phyloP scores from a whole-genome alignment of 2,329 filamentous ascomycete species.

The Zalaria sp. region DNA sequence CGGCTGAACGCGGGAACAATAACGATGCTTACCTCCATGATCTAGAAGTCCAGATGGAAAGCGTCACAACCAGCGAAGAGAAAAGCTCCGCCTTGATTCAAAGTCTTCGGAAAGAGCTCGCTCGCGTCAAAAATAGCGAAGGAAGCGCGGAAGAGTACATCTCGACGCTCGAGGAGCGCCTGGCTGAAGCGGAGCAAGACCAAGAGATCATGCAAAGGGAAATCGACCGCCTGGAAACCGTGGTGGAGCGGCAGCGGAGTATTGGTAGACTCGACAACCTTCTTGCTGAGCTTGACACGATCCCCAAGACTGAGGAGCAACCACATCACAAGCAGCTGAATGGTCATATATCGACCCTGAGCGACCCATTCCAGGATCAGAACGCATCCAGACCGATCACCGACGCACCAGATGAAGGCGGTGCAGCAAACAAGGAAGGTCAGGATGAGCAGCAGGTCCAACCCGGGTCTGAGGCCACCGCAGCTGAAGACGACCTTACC shows the following conservation, averaged over 20 bases:
- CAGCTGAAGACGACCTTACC: slow-evolving; percentile 6
- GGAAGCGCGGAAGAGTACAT: slow-evolving; percentile 90
- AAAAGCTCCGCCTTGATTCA: slow-evolving; percentile 75
- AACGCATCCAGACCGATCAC: background rate
- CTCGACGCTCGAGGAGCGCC: slow-evolving; percentile 83
- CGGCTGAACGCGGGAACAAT: slow-evolving; percentile 78
- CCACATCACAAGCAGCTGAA: slow-evolving; percentile 15
- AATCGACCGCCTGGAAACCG: slow-evolving; percentile 83
- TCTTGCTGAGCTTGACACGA: slow-evolving; percentile 72
- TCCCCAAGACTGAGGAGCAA: slow-evolving; percentile 22
- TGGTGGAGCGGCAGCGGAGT: slow-evolving; percentile 88
- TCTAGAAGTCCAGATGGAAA: slow-evolving; percentile 78
- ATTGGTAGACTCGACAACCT: slow-evolving; percentile 89
- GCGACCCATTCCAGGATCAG: slow-evolving; percentile 9
- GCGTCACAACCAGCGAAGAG: slow-evolving; percentile 81
- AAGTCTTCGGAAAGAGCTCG: slow-evolving; percentile 83
- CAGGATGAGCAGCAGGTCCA: slow-evolving; percentile 1
- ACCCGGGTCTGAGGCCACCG: slow-evolving; percentile 10
- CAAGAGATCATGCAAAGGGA: slow-evolving; percentile 94
- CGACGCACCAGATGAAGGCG: no score
- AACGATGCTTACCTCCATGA: slow-evolving; percentile 91
- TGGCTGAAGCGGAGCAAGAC: slow-evolving; percentile 93
- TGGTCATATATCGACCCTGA: slow-evolving; percentile 14
- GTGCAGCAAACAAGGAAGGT: background rate
- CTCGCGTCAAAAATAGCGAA: slow-evolving; percentile 79